Evolutionary conservation across 257 asterid species (phyloP).

Genomic region (Salvia rosmarinus): DNA sequence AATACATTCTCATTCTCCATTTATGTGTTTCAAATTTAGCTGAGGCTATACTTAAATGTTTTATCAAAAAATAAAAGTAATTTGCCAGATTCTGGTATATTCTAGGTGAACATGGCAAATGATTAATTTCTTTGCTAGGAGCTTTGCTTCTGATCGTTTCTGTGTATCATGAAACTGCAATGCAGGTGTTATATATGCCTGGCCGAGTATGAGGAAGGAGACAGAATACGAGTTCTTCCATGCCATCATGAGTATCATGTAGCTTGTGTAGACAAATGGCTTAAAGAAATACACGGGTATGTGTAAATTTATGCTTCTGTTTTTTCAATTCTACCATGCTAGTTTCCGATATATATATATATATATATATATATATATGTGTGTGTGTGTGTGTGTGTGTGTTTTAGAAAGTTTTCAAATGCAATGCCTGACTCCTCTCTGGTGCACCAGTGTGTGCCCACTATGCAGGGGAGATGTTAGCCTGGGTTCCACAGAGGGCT

Average conservation of each 20-base stretch:
- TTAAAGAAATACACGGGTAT: slow-evolving; percentile 94
- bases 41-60: neutral
- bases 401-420: neutral
- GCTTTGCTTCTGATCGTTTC: slow-evolving; percentile 11
- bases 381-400: no score
- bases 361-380: no score
- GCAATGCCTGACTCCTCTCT: slow-evolving; percentile 32
- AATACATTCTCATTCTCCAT: neutral
- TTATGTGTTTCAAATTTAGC: slow-evolving; percentile 6
- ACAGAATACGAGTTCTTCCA: slow-evolving; percentile 76
- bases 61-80: neutral
- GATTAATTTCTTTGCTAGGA: neutral
- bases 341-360: no score
- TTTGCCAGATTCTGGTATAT: slow-evolving; percentile 11
- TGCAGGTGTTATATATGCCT: slow-evolving; percentile 91
- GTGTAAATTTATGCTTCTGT: no score
- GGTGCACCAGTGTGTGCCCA: slow-evolving; percentile 79
- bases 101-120: neutral
- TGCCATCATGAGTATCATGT: slow-evolving; percentile 86
- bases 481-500: slow-evolving; percentile 53
- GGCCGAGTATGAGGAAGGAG: slow-evolving; percentile 88
- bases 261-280: slow-evolving; percentile 93
- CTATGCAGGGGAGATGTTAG: slow-evolving; percentile 90
- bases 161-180: slow-evolving; percentile 23
- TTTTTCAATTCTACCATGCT: no score